phyloP scores from a whole-genome alignment of 768 basidiomycete genomes.

The Termitomyces sp. region DNA sequence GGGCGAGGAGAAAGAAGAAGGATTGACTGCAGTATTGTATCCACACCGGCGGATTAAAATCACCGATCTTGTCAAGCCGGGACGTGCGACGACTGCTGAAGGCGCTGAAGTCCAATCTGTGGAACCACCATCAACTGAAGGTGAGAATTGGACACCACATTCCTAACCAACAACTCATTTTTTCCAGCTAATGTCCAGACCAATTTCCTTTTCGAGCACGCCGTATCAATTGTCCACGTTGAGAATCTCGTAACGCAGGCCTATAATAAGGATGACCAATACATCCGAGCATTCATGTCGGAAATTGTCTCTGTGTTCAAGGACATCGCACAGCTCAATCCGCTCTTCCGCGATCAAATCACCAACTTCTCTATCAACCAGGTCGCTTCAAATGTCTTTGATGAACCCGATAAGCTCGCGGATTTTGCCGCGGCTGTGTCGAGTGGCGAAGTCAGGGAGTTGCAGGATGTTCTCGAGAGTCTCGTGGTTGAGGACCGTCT shows the following conservation, averaged over 20 bases:
- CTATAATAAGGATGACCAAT: slow-evolving; percentile 91
- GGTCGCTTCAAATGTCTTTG: slow-evolving; percentile 89
- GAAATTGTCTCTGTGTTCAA: slow-evolving; percentile 98
- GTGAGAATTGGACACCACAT: slow-evolving; percentile 7
- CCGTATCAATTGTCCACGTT: slow-evolving; percentile 86
- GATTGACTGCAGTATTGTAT: slow-evolving; percentile 92
- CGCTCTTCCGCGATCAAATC: slow-evolving; percentile 97
- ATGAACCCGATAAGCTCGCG: slow-evolving; percentile 95
- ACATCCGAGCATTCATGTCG: slow-evolving; percentile 92
- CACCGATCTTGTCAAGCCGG: slow-evolving; percentile 78
- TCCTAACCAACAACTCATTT: neutral
- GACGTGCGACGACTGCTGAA: slow-evolving; percentile 35
- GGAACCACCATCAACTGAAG: slow-evolving; percentile 39
- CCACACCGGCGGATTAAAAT: slow-evolving; percentile 90
- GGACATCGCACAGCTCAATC: slow-evolving; percentile 95
- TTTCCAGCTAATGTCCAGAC: slow-evolving; percentile 67
- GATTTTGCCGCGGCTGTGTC: slow-evolving; percentile 97
- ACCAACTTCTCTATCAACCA: slow-evolving; percentile 95
- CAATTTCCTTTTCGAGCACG: slow-evolving; percentile 76
- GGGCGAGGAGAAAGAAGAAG: slow-evolving; percentile 74
- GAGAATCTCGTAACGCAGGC: slow-evolving; percentile 79
- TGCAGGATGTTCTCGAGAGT: slow-evolving; percentile 91
- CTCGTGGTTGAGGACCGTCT: slow-evolving; percentile 84
- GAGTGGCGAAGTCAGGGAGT: slow-evolving; percentile 85
- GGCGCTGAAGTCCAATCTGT: slow-evolving; percentile 42